A percentile compares a stretch with the other conserved stretches of the same genome.
Conservation (phyloP, 257 asterid genomes). For the Gardenia jasminoides region DNA sequence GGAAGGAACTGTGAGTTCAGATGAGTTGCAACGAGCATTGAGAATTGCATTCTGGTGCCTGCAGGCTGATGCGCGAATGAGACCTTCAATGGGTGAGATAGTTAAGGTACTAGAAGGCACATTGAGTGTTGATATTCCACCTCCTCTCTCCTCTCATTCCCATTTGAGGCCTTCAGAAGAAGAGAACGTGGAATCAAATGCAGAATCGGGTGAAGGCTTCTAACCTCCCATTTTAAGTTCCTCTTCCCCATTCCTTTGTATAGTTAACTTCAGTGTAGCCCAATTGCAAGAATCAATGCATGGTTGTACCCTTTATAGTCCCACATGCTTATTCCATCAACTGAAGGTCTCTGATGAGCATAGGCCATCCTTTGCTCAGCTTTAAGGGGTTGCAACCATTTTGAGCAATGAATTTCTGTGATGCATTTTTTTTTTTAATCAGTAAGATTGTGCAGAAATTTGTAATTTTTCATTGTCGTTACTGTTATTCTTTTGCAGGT, state of each 20-base stretch:
- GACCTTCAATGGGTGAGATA: constrained; percentile 46
- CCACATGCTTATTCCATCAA: not conserved
- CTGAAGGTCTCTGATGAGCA: constrained; percentile 7
- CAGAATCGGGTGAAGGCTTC: not conserved
- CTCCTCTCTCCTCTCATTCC: constrained; percentile 22
- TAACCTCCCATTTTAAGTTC: not conserved
- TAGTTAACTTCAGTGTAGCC: constrained; percentile 12
- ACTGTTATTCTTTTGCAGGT: too few species aligned
- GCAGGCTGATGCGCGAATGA: constrained; percentile 37
- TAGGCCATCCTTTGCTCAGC: not conserved
- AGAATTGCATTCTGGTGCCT: constrained; percentile 46
- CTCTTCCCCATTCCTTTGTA: constrained; percentile 1
- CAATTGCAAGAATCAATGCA: not conserved
- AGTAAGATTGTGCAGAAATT: not conserved
- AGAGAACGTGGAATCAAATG: constrained; percentile 4
- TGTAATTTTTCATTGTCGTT: too few species aligned
- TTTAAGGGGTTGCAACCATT: constrained; percentile 9
- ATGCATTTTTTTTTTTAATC: not conserved
- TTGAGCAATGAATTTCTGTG: not conserved
- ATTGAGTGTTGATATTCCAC: constrained; percentile 33
- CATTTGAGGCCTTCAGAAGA: constrained; percentile 13
- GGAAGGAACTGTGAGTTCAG: constrained; percentile 19
- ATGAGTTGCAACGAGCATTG: constrained; percentile 36
- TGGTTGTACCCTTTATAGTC: constrained; percentile 8
- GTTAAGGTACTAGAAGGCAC: constrained; percentile 40